A percentile compares a stretch with the other conserved stretches of the same genome.
phyloP scores from a whole-genome alignment of 176 grass and related monocot genomes.

The Puya raimondii region DNA sequence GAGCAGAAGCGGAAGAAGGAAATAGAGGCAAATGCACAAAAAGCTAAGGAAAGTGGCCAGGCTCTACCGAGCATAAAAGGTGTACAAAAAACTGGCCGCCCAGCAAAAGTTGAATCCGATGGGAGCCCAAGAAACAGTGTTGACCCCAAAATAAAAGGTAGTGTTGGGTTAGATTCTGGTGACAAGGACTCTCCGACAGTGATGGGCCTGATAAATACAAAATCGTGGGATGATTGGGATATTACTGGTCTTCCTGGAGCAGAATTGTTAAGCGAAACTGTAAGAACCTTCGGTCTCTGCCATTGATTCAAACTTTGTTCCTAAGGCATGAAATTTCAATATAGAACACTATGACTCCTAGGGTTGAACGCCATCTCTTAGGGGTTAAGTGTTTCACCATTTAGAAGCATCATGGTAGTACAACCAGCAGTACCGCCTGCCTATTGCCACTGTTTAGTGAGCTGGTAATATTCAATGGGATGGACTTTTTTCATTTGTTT shows the following conservation, averaged over 20 bases:
- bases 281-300: constrained; percentile 29
- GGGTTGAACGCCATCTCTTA: background rate
- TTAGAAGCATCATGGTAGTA: too few species aligned
- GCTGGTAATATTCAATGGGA: too few species aligned
- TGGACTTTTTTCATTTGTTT: too few species aligned
- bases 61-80: constrained; percentile 48
- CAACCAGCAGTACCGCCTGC: too few species aligned
- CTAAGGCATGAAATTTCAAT: background rate
- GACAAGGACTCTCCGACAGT: constrained; percentile 46
- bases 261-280: constrained; percentile 66
- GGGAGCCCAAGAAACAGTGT: constrained; percentile 42
- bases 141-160: constrained; percentile 58
- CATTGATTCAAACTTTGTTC: background rate
- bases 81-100: constrained; percentile 46
- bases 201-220: constrained; percentile 27
- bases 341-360: background rate
- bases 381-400: too few species aligned
- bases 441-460: too few species aligned
- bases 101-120: constrained; percentile 53
- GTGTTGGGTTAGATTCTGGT: constrained; percentile 36
- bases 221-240: constrained; percentile 88
- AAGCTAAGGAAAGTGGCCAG: constrained; percentile 44
- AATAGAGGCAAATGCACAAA: constrained; percentile 44
- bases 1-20: constrained; percentile 89
- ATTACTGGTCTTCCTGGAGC: constrained; percentile 75